Conservation (phyloP, 805 yeast species). For the Lipomyces lipofer region DNA sequence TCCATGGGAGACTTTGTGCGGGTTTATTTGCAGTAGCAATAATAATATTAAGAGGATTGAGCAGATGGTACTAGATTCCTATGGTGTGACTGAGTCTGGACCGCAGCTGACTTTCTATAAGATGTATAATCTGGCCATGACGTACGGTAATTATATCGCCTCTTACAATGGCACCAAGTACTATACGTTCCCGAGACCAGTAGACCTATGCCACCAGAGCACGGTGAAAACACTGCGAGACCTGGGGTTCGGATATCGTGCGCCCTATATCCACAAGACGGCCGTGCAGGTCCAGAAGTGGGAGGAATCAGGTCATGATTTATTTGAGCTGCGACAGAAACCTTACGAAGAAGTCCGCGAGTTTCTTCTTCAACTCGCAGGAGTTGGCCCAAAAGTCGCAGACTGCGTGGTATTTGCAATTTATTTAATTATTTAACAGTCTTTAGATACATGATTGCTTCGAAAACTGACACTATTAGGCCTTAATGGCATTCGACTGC, state of each 20-base stretch:
- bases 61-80: slow-evolving; percentile 82
- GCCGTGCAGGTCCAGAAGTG: slow-evolving; percentile 55
- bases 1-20: slow-evolving; percentile 92
- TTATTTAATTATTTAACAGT: background rate
- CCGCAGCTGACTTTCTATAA: too few species aligned
- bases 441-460: too few species aligned
- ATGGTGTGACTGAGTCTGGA: too few species aligned
- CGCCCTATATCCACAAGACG: slow-evolving; percentile 80
- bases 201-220: background rate
- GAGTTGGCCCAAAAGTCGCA: slow-evolving; percentile 98
- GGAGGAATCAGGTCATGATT: slow-evolving; percentile 39
- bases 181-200: slow-evolving; percentile 74
- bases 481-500: slow-evolving; percentile 85
- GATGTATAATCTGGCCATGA: slow-evolving; percentile 62
- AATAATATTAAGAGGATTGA: slow-evolving; percentile 92
- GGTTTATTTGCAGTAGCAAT: slow-evolving; percentile 93
- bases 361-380: slow-evolving; percentile 64
- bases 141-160: slow-evolving; percentile 66
- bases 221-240: slow-evolving; percentile 44
- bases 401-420: slow-evolving; percentile 64
- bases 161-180: slow-evolving; percentile 55
- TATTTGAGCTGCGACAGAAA: slow-evolving; percentile 48
- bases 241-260: slow-evolving; percentile 82
- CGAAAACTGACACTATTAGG: slow-evolving; percentile 32
- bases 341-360: slow-evolving; percentile 57